Base-by-base conservation (phyloP, 1,139 yeast species). In the Saccharomycopsis crataegensis region DNA sequence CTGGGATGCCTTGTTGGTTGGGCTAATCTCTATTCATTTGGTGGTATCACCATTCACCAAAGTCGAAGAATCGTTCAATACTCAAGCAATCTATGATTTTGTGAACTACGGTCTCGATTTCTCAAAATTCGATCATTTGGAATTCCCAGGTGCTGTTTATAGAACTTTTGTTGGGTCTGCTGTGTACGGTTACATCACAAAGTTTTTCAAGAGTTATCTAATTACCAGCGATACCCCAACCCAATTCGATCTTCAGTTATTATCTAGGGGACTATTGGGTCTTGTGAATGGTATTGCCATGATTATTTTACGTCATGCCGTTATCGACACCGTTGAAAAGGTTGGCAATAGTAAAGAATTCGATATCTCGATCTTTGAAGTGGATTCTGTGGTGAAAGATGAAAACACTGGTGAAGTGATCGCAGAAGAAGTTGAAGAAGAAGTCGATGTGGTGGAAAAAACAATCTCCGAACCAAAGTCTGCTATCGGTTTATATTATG, bases 1-100 rank as follows among this genome's bases (percentile, higher is more conserved):
- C 7, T 46, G 46, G 46, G 57, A 54, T 42, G 37, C 34, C 31
- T 31, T 34, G 3, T 32, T 52, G 28, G 31, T 52, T 7, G 49
- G 16, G 34, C 48, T 50, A 12, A 38, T 50, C 8, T n/a, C 43
- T 9, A 4, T 67, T 54, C 78, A 84, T 64, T 64, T 84, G 59
- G 60, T 72, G 28, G 61, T 78, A 2, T 76, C 96, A 0, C 97
- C 97, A 0, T 89, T 74, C 66, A 85, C 97, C 4, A 91, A 93
- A 67, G 97, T 93, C 0, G 98, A 93, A 65, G 99, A 93, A 65
- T 87, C 96, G 40, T 93, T 93, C 73, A 88, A 85, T 62, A 73
- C 88, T 48, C 98, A 93, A 63, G 98, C 98, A 0, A 74, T 88
- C 45, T 93, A 90, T 64, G 98, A 93, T 64, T 75, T 91, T 49